A percentile compares a stretch with the other conserved stretches of the same genome.
Evolutionary conservation across 2,329 filamentous ascomycete genomes (phyloP).

Genomic region (Exophiala mesophila): DNA sequence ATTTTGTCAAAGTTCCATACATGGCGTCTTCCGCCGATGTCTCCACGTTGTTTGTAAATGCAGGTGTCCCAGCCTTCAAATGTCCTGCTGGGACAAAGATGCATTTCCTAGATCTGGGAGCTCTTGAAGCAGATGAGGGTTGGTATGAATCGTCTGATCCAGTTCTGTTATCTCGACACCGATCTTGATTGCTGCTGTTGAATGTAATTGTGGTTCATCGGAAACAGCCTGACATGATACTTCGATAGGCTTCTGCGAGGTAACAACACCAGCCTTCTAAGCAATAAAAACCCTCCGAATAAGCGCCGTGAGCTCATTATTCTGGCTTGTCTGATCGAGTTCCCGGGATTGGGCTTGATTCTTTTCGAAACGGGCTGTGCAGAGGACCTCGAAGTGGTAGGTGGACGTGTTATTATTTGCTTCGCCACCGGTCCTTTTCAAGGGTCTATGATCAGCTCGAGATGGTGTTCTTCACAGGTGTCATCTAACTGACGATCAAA

Average conservation of each 20-base stretch:
- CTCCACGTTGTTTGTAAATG: slow-evolving; percentile 7
- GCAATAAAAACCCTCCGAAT: slow-evolving; percentile 36
- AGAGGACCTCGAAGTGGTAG: slow-evolving; percentile 32
- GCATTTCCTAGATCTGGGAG: slow-evolving; percentile 43
- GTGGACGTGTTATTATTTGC: slow-evolving; percentile 3
- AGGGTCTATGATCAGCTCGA: no score
- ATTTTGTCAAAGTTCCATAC: no score
- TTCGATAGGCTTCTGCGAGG: slow-evolving; percentile 37
- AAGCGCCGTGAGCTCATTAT: slow-evolving; percentile 40
- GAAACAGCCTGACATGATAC: no score
- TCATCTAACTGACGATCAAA: no score
- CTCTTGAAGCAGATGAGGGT: slow-evolving; percentile 44
- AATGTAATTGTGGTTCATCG: no score
- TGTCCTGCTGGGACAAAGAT: slow-evolving; percentile 46
- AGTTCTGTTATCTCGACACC: no score
- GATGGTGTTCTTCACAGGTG: no score
- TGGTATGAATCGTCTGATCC: slow-evolving; percentile 36
- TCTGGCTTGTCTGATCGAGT: slow-evolving; percentile 42
- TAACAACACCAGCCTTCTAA: slow-evolving; percentile 35
- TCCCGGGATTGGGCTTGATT: slow-evolving; percentile 42
- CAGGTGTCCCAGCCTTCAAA: slow-evolving; percentile 24
- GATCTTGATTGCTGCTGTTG: no score
- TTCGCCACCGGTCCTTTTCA: slow-evolving; percentile 1
- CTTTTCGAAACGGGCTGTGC: slow-evolving; percentile 45
- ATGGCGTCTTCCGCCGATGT: slow-evolving; percentile 14